phyloP scores from a whole-genome alignment of 2,329 filamentous ascomycete species.

The Colletotrichum sp. region DNA sequence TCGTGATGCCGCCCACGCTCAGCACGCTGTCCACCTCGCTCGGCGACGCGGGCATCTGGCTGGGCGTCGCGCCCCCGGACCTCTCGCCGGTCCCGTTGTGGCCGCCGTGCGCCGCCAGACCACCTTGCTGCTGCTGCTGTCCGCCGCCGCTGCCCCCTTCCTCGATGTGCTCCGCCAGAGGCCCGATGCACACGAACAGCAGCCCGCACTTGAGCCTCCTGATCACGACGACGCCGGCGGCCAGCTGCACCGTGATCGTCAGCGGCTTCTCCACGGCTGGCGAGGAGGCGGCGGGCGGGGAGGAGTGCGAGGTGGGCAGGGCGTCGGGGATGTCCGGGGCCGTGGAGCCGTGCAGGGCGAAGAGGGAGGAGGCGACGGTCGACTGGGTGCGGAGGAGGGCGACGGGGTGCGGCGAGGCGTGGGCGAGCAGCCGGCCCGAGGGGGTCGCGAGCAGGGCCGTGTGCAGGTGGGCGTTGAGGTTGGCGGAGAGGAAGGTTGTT shows the following conservation, averaged over 20 bases:
- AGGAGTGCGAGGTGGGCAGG: conserved; percentile 39
- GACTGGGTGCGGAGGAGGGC: conserved; percentile 65
- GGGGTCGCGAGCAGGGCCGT: conserved; percentile 65
- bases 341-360: conserved; percentile 59
- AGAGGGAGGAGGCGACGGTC: conserved; percentile 68
- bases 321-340: conserved; percentile 46
- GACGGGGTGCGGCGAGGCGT: conserved; percentile 58
- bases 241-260: conserved; percentile 64
- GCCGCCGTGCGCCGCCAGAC: not conserved
- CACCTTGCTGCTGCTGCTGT: conserved; percentile 19
- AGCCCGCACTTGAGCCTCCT: conserved; percentile 63
- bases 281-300: conserved; percentile 23
- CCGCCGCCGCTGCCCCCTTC: not conserved
- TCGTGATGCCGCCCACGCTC: conserved; percentile 51
- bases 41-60: conserved; percentile 34
- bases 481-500: conserved; percentile 64
- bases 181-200: conserved; percentile 66
- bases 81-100: conserved; percentile 22
- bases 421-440: conserved; percentile 68
- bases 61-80: conserved; percentile 31
- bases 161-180: conserved; percentile 35
- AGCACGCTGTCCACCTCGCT: conserved; percentile 53
- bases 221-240: conserved; percentile 64
- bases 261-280: conserved; percentile 33
- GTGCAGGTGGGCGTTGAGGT: conserved; percentile 62